Conservation (phyloP, 345 rosid species). For the Trapa bicornis region DNA sequence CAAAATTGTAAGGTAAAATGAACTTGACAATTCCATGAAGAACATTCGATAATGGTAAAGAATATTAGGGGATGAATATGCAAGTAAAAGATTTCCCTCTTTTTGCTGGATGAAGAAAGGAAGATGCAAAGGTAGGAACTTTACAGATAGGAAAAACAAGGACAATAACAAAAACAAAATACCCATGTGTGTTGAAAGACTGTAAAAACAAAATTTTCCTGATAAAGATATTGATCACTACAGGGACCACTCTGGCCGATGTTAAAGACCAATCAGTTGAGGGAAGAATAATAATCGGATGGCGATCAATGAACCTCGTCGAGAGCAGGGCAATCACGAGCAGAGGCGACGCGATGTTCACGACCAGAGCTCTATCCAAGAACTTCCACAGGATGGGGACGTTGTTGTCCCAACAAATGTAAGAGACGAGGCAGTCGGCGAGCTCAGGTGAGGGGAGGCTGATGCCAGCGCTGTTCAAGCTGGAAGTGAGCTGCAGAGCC, state of each 20-base stretch:
- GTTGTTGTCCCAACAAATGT: constrained; percentile 83
- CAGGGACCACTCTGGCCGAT: neutral
- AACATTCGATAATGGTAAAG: neutral
- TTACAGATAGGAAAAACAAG: neutral
- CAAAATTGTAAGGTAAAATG: too few species aligned
- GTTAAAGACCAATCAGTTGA: neutral
- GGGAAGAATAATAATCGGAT: constrained; percentile 2
- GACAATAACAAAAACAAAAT: neutral
- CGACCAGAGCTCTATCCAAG: constrained; percentile 59
- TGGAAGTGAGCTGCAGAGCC: constrained; percentile 58
- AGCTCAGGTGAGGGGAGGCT: constrained; percentile 58
- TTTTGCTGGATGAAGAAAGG: neutral
- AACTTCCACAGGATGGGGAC: constrained; percentile 84
- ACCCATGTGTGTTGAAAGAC: neutral
- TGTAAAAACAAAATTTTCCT: neutral
- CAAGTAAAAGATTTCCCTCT: neutral
- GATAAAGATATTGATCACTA: neutral
- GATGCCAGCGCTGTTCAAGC: constrained; percentile 41
- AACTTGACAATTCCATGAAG: neutral
- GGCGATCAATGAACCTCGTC: constrained; percentile 25
- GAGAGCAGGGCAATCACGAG: constrained; percentile 75
- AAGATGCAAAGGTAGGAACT: neutral
- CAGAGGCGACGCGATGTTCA: constrained; percentile 63
- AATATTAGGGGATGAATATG: neutral
- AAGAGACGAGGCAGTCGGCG: constrained; percentile 54